These are phyloP conservation scores for Oidiodendron maius DNA, from an alignment of 495 filamentous ascomycete genomes.

Conservation along the genomic window DNA sequence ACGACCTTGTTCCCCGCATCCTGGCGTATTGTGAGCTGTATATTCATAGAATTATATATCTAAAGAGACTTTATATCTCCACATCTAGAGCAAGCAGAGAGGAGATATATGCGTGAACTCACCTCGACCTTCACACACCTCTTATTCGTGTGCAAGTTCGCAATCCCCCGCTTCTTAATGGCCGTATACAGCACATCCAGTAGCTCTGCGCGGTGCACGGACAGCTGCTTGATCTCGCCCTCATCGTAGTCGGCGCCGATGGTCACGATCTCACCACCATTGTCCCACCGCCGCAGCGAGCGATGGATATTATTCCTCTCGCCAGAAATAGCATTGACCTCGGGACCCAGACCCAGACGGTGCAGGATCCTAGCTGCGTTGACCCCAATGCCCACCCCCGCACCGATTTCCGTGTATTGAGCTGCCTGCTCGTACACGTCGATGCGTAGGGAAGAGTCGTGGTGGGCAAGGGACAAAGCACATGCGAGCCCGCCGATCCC, in stretches of 20 bases:
- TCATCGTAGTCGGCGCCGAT: conserved; percentile 21
- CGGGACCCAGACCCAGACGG: conserved; percentile 11
- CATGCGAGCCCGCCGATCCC: conserved; percentile 7
- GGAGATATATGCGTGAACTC: too few relatives aligned
- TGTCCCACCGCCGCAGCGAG: conserved; percentile 24
- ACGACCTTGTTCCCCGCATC: conserved; percentile 13
- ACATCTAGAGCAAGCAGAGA: too few relatives aligned
- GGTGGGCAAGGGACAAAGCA: conserved; percentile 1
- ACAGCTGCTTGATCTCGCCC: conserved; percentile 12
- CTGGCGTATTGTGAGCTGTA: too few relatives aligned
- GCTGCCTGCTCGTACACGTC: conserved; percentile 16
- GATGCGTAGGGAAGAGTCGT: not conserved
- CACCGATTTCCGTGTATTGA: conserved; percentile 22
- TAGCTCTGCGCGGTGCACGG: conserved; percentile 25
- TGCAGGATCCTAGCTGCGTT: conserved; percentile 9
- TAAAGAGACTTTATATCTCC: too few relatives aligned
- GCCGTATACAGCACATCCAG: conserved; percentile 16
- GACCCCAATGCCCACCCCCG: conserved; percentile 25
- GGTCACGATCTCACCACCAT: conserved; percentile 24
- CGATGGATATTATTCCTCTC: conserved; percentile 23
- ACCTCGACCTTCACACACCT: too few relatives aligned
- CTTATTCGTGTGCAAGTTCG: too few relatives aligned
- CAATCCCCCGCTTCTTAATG: conserved; percentile 11
- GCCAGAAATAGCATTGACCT: conserved; percentile 30
- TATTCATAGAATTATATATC: too few relatives aligned